phyloP scores from a whole-genome alignment of 164 flowering plant species.

The Buxus sempervirens region DNA sequence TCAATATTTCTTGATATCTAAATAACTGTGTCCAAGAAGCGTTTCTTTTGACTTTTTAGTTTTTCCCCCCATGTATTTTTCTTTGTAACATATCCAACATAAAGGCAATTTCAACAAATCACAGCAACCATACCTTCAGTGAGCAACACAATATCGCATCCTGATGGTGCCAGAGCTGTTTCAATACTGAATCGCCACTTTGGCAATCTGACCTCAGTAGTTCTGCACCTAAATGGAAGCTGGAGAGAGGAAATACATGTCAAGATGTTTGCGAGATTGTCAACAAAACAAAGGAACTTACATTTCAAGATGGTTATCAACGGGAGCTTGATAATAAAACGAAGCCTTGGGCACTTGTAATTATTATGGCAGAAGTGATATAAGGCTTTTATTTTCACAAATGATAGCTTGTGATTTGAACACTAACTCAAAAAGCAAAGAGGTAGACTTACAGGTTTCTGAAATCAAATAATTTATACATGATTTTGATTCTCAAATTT shows the following conservation, averaged over 20 bases:
- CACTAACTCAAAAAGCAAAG: not conserved
- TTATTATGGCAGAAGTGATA: too few species aligned
- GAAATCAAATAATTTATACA: not conserved
- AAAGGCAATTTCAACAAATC: not conserved
- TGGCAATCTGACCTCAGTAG: slow-evolving; percentile 52
- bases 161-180: slow-evolving; percentile 81
- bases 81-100: not conserved
- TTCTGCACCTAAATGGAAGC: slow-evolving; percentile 68
- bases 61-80: not conserved
- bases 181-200: slow-evolving; percentile 52
- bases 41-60: too few species aligned
- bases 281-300: not conserved
- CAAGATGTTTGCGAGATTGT: not conserved
- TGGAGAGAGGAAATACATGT: slow-evolving; percentile 21
- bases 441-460: not conserved
- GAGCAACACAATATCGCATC: slow-evolving; percentile 97
- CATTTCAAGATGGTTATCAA: too few species aligned
- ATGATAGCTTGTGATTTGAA: too few species aligned
- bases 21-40: too few species aligned
- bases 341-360: not conserved
- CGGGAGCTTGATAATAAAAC: too few species aligned
- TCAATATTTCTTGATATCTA: not conserved
- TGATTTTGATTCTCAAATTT: not conserved
- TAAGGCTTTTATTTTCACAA: too few species aligned
- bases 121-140: slow-evolving; percentile 54